These are phyloP conservation scores for Phytophthora sp. DNA, from an alignment of 352 stramenopile species.

Conservation along the genomic window DNA sequence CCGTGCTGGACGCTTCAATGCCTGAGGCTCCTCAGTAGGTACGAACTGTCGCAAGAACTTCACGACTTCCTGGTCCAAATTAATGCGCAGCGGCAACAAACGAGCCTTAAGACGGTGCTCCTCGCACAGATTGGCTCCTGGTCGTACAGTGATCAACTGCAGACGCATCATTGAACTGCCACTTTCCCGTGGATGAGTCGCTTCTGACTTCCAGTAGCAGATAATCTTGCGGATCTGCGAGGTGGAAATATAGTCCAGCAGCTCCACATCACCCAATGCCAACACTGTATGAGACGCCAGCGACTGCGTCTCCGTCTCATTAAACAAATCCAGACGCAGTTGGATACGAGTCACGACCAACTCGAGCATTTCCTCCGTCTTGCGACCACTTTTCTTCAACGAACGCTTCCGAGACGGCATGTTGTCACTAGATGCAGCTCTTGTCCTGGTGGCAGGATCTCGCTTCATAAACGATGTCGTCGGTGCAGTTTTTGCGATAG, in stretches of 20 bases:
- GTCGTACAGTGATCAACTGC: constrained; percentile 81
- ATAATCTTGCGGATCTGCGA: constrained; percentile 91
- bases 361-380: constrained; percentile 91
- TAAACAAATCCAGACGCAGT: constrained; percentile 84
- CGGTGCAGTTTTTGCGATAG: constrained; percentile 43
- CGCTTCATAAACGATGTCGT: constrained; percentile 42
- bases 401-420: constrained; percentile 54
- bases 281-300: constrained; percentile 79
- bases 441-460: constrained; percentile 33
- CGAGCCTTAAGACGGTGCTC: constrained; percentile 83
- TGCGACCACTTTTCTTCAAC: constrained; percentile 81
- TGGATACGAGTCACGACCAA: constrained; percentile 82
- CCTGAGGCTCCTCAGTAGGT: constrained; percentile 42
- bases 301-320: constrained; percentile 74
- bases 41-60: constrained; percentile 89
- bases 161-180: constrained; percentile 86
- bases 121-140: constrained; percentile 77
- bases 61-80: constrained; percentile 89
- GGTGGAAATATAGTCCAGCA: constrained; percentile 90
- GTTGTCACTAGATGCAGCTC: constrained; percentile 27
- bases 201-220: constrained; percentile 91
- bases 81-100: constrained; percentile 81
- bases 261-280: constrained; percentile 80
- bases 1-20: constrained; percentile 7
- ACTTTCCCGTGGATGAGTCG: constrained; percentile 79